phyloP scores from a whole-genome alignment of 257 asterid species.

The Nicotiana sylvestris region DNA sequence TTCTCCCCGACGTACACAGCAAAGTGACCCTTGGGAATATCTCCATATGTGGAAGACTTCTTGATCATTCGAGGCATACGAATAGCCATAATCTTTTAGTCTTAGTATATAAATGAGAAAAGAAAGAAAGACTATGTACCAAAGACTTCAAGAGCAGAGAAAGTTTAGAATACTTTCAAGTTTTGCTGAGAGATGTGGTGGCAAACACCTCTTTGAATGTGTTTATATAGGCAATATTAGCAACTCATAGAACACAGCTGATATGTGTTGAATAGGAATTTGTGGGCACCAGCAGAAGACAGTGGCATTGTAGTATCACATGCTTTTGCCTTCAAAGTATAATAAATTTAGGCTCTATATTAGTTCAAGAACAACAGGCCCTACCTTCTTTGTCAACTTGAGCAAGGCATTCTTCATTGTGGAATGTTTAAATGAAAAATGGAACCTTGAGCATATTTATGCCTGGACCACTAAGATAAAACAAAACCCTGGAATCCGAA shows the following conservation, averaged over 20 bases:
- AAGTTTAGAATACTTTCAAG: too few species aligned
- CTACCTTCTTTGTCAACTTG: not conserved
- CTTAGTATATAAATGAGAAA: not conserved
- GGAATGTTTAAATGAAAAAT: not conserved
- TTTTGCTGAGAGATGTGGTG: too few species aligned
- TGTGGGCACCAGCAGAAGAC: not conserved
- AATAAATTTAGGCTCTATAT: too few species aligned
- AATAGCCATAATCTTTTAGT: not conserved
- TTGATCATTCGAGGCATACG: not conserved
- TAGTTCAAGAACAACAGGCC: too few species aligned
- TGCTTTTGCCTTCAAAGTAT: too few species aligned
- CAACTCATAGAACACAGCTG: not conserved
- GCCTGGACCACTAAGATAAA: not conserved
- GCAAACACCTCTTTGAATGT: too few species aligned
- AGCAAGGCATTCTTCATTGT: not conserved
- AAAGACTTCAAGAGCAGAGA: not conserved
- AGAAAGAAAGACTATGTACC: not conserved
- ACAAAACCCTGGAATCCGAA: not conserved
- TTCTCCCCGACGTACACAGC: slow-evolving; percentile 18
- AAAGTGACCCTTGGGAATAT: slow-evolving; percentile 49
- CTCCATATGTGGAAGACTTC: not conserved
- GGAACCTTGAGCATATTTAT: not conserved
- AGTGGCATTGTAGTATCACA: too few species aligned
- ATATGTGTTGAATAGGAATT: too few species aligned
- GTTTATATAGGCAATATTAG: not conserved